Percentiles rank a stretch among this genome's conserved stretches.
phyloP scores from a whole-genome alignment of 257 asterid genomes.

The Fraxinus quadrangulata region DNA sequence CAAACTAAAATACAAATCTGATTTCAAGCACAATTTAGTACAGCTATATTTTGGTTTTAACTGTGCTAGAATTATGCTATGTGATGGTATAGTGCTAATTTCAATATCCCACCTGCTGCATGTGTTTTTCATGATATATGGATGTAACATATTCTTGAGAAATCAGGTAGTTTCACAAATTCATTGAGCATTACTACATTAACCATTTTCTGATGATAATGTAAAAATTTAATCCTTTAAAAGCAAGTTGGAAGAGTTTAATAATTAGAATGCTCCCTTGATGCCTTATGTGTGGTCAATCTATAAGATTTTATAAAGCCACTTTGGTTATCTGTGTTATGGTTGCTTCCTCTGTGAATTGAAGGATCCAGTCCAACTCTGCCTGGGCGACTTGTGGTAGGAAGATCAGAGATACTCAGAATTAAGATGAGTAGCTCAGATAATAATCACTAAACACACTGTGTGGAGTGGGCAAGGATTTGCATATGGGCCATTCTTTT shows the following conservation, averaged over 20 bases:
- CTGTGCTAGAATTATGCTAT: neutral
- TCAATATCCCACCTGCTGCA: neutral
- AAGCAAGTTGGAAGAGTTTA: neutral
- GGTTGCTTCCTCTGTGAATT: neutral
- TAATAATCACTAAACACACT: neutral
- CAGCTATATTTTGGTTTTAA: neutral
- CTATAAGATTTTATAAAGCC: neutral
- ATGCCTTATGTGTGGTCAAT: neutral
- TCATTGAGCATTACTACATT: neutral
- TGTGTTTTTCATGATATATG: neutral
- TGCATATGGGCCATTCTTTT: neutral
- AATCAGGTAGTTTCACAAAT: neutral
- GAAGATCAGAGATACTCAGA: neutral
- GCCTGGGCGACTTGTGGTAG: neutral
- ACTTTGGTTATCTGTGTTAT: neutral
- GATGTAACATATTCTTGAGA: neutral
- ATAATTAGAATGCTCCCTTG: neutral
- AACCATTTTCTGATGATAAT: neutral
- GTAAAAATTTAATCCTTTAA: neutral
- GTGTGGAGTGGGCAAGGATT: neutral
- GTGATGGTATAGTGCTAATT: neutral
- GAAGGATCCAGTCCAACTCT: neutral
- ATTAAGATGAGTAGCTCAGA: neutral
- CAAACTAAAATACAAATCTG: neutral
- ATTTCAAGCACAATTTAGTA: conserved; percentile 9